Conservation (phyloP, 257 asterid genomes). For the Cynanchum wilfordii region DNA sequence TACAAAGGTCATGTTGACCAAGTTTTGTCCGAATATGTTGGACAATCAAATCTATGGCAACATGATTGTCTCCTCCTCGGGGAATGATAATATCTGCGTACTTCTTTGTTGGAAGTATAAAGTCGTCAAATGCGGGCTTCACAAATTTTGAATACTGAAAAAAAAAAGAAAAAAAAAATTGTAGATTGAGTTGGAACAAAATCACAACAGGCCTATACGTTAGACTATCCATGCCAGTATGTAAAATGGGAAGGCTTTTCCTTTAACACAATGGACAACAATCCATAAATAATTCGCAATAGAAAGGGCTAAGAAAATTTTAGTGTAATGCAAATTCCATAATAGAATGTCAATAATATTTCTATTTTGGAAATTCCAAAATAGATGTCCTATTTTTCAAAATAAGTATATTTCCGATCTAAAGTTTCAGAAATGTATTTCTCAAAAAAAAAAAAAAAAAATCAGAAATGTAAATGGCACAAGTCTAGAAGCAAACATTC, state of each 20-base stretch:
- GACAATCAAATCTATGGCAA: slow-evolving; percentile 96
- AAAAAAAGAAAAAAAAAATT: slow-evolving; percentile 25
- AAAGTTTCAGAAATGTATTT: neutral
- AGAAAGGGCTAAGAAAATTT: neutral
- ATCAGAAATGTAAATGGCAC: neutral
- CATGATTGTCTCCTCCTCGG: slow-evolving; percentile 99
- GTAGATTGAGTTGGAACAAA: slow-evolving; percentile 11
- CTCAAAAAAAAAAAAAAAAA: too few relatives aligned
- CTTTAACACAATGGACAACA: neutral
- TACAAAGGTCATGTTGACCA: slow-evolving; percentile 99
- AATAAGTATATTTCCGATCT: too few relatives aligned
- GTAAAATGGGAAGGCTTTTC: neutral
- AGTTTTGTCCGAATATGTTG: slow-evolving; percentile 97
- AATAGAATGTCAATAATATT: neutral
- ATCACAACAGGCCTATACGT: neutral
- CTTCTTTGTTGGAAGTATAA: slow-evolving; percentile 94
- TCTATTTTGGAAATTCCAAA: neutral
- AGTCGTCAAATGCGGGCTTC: slow-evolving; percentile 99
- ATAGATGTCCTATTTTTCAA: neutral
- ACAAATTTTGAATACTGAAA: slow-evolving; percentile 96
- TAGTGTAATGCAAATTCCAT: neutral
- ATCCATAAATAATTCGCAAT: neutral
- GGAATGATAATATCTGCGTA: slow-evolving; percentile 98
- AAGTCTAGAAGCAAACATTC: neutral
- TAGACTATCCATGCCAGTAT: neutral